phyloP scores from a whole-genome alignment of 345 rosid genomes.

The Pistacia atlantica region DNA sequence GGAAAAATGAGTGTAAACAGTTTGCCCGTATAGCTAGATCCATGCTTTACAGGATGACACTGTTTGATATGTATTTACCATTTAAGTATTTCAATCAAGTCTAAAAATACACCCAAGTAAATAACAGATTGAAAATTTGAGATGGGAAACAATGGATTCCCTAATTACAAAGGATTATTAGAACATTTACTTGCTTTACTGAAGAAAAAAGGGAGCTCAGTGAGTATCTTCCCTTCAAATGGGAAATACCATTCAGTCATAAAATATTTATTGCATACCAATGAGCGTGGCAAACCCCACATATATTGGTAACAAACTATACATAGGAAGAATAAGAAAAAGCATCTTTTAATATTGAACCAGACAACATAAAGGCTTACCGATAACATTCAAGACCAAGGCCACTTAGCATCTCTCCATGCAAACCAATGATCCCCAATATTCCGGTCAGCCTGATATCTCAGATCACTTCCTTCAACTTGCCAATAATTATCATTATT shows the following conservation, averaged over 20 bases:
- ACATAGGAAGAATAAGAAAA: background rate
- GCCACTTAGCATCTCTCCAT: slow-evolving; percentile 96
- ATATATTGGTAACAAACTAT: background rate
- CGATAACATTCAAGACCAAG: slow-evolving; percentile 60
- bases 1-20: background rate
- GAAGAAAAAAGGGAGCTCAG: background rate
- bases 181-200: background rate
- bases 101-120: background rate
- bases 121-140: background rate
- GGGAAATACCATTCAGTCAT: background rate
- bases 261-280: too few relatives aligned
- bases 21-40: background rate
- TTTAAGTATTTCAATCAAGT: background rate
- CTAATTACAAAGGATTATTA: background rate
- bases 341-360: background rate
- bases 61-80: background rate
- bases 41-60: background rate
- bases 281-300: background rate
- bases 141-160: background rate
- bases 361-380: slow-evolving; percentile 2
- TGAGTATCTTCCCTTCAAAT: background rate
- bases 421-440: slow-evolving; percentile 47
- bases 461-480: slow-evolving; percentile 22
- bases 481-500: slow-evolving; percentile 19
- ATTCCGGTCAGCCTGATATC: slow-evolving; percentile 18